Percentiles rank a stretch among this genome's conserved stretches.
phyloP scores from a whole-genome alignment of 2,329 filamentous ascomycete genomes.

The Cladosporium phlei region DNA sequence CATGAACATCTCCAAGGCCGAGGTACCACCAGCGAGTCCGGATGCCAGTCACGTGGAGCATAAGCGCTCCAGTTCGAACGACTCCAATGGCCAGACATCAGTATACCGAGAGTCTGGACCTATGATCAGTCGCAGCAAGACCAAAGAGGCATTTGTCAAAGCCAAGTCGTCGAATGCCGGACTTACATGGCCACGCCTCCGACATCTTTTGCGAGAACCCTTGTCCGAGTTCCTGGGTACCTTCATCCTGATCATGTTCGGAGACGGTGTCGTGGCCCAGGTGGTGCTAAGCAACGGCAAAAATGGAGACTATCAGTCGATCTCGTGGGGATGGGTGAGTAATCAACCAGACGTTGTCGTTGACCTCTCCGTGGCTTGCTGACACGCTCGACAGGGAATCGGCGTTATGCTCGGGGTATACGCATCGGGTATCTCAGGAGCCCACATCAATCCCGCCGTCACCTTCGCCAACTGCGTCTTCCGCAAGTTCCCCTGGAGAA shows the following conservation, averaged over 20 bases:
- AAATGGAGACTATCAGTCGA: conserved; percentile 51
- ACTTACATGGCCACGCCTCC: conserved; percentile 51
- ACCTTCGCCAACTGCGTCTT: conserved; percentile 66
- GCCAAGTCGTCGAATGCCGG: conserved; percentile 27
- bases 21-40: neutral
- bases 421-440: conserved; percentile 30
- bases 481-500: conserved; percentile 58
- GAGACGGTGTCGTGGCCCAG: conserved; percentile 64
- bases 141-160: conserved; percentile 21
- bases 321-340: conserved; percentile 40
- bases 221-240: conserved; percentile 66
- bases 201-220: conserved; percentile 51
- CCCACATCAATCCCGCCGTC: conserved; percentile 49
- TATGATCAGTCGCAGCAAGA: conserved; percentile 26
- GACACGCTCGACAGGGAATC: conserved; percentile 40
- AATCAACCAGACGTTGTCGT: neutral
- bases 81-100: conserved; percentile 2
- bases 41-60: conserved; percentile 22
- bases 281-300: conserved; percentile 52
- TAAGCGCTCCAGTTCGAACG: conserved; percentile 15
- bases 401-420: conserved; percentile 62
- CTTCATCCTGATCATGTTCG: conserved; percentile 64
- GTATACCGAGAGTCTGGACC: conserved; percentile 18
- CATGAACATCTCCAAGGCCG: conserved; percentile 9
- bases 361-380: neutral